phyloP scores from a whole-genome alignment of 805 yeast genomes.

The Ogataea ganodermae region DNA sequence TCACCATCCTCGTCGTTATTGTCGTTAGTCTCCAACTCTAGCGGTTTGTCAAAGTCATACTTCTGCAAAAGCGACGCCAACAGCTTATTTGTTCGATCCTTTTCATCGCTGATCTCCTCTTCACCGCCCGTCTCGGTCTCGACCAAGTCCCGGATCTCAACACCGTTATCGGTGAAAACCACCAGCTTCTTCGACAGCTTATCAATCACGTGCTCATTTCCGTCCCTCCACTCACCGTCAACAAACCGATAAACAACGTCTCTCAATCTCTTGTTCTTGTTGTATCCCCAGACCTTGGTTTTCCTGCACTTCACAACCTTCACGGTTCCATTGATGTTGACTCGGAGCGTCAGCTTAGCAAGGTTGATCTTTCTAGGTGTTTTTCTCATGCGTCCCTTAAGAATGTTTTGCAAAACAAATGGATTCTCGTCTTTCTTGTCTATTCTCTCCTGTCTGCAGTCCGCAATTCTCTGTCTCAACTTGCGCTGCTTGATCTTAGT shows the following conservation, averaged over 20 bases:
- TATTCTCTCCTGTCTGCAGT: conserved; percentile 42
- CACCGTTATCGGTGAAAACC: conserved; percentile 30
- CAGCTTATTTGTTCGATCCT: conserved; percentile 46
- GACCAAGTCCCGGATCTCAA: conserved; percentile 10
- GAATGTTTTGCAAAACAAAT: conserved; percentile 25
- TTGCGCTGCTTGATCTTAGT: conserved; percentile 30
- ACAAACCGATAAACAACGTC: conserved; percentile 66
- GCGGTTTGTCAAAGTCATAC: conserved; percentile 55
- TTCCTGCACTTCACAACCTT: conserved; percentile 63
- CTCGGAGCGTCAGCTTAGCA: conserved; percentile 63
- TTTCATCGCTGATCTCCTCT: conserved; percentile 38
- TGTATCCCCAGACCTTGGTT: conserved; percentile 89
- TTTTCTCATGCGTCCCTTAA: conserved; percentile 61
- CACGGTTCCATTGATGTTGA: conserved; percentile 56
- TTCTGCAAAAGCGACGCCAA: conserved; percentile 48
- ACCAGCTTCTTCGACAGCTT: conserved; percentile 35
- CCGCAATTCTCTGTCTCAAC: conserved; percentile 37
- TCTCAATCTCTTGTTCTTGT: conserved; percentile 59
- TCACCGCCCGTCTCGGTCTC: conserved; percentile 20
- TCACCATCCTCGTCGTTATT: conserved; percentile 41
- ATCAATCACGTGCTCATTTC: conserved; percentile 78
- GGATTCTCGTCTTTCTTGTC: conserved; percentile 45
- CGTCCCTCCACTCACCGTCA: conserved; percentile 77
- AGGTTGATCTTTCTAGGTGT: conserved; percentile 51
- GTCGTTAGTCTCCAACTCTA: conserved; percentile 35